These are phyloP conservation scores for Camelina sativa DNA, from an alignment of 345 rosid species.

Conservation along the genomic window DNA sequence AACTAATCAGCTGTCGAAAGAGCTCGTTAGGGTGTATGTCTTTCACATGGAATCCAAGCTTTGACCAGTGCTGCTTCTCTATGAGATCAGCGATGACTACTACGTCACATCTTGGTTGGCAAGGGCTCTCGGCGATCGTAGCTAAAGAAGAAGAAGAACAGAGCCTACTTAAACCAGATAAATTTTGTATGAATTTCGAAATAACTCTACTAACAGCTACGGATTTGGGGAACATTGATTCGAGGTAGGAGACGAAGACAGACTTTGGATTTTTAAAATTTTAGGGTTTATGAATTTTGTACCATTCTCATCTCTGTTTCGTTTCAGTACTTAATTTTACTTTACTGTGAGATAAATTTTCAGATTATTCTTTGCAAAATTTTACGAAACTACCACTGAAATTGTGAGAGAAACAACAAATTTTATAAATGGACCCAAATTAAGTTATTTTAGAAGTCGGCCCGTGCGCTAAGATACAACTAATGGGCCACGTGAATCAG, in stretches of 20 bases:
- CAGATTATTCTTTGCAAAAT: background rate
- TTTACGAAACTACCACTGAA: constrained; percentile 7
- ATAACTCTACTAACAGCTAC: background rate
- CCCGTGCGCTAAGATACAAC: too few species aligned
- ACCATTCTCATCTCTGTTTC: background rate
- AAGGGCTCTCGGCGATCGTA: constrained; percentile 7
- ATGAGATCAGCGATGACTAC: constrained; percentile 50
- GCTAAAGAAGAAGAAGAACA: constrained; percentile 25
- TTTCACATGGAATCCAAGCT: constrained; percentile 49
- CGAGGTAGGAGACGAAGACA: constrained; percentile 21
- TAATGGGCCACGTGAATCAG: too few species aligned
- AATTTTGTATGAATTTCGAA: background rate
- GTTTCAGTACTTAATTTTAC: background rate
- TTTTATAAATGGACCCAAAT: too few species aligned
- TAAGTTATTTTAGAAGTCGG: too few species aligned
- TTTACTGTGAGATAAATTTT: background rate
- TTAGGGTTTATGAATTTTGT: constrained; percentile 9
- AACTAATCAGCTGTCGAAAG: constrained; percentile 55
- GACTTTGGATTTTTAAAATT: background rate
- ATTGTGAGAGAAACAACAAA: too few species aligned
- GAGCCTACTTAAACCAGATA: background rate
- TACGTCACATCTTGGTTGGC: constrained; percentile 18
- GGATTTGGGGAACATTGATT: constrained; percentile 33
- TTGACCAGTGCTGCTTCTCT: constrained; percentile 68
- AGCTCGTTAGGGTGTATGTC: constrained; percentile 46